A percentile compares a stretch with the other conserved stretches of the same genome.
These are phyloP conservation scores for Tricholoma saponaceum DNA, from an alignment of 768 basidiomycete species.

Conservation along the genomic window DNA sequence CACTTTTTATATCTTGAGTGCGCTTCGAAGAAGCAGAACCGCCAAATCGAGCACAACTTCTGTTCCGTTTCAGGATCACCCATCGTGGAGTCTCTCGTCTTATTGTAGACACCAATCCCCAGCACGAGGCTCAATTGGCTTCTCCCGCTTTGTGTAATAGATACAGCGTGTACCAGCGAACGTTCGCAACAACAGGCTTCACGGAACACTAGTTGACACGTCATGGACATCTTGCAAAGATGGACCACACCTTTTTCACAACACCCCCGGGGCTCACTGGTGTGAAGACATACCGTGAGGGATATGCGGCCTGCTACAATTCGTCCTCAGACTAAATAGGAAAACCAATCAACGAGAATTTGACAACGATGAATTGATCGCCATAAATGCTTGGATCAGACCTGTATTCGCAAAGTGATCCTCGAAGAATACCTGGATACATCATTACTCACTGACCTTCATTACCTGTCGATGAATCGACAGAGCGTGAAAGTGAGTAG, in stretches of 20 bases:
- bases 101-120: not conserved
- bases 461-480: not conserved
- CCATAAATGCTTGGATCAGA: not conserved
- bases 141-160: slow-evolving; percentile 11
- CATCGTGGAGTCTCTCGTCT: not conserved
- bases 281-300: not conserved
- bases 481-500: not conserved
- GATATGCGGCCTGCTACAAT: not conserved
- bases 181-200: not conserved
- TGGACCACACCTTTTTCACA: no score
- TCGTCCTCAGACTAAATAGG: not conserved
- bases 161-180: not conserved
- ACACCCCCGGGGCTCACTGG: no score
- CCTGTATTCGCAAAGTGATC: not conserved
- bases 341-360: not conserved
- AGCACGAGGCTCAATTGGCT: slow-evolving; percentile 11
- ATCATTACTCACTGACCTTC: not conserved
- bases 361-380: not conserved
- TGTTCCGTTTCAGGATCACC: slow-evolving; percentile 1
- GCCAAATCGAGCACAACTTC: not conserved
- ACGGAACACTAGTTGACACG: not conserved
- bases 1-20: slow-evolving; percentile 8
- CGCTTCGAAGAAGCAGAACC: not conserved
- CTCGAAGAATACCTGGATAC: not conserved
- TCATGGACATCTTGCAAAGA: not conserved